Base-by-base conservation (phyloP, 805 yeast genomes). In the Candida mattraensis region DNA sequence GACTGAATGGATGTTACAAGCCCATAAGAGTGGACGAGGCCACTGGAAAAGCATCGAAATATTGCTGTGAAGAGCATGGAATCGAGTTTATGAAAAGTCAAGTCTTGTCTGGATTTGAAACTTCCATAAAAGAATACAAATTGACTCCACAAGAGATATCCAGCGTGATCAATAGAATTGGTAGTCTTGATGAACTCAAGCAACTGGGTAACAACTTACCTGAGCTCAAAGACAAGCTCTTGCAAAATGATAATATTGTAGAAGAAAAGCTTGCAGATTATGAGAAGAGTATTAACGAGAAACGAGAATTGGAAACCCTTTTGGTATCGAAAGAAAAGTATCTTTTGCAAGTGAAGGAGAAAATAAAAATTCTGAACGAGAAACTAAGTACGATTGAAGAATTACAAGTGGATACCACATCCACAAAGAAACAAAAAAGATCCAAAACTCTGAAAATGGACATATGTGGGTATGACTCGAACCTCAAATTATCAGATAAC, bases 1-100 rank as follows among this genome's bases (percentile, higher is more conserved):
- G 91, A 18, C 35, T 83, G 9, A 52, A 57, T 1, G 56, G 53
- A 1, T 88, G 97, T 53, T 69, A 50, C 31, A 63, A 69, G 24
- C 82, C 88, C 0, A 75, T 79, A 4, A 37, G 35, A n/a, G 41
- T 54, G 1, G 54, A 51, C 15, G 54, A 37, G 10, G 30, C 24
- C 7, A 32, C 41, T 3, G 60, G 54, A 1, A 49, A 53, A 15
- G 60, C 57, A 29, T 76, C 87, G 21, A 87, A 88, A 56, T 88
- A 84, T 54, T 88, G 97, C 55, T 62, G 77, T 11, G 71, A 69
- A 14, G 84, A 74, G 17, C 95, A 89, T 58, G 96, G 95, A 22
- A 33, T 53, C 30, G 40, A 42, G 40, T 81, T 59, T 44, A 61
- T 75, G 59, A 52, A 48, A 29, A 42, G 46, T 16, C 40, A 51